Base-by-base conservation (phyloP, 257 asterid species). In the Striga asiatica region DNA sequence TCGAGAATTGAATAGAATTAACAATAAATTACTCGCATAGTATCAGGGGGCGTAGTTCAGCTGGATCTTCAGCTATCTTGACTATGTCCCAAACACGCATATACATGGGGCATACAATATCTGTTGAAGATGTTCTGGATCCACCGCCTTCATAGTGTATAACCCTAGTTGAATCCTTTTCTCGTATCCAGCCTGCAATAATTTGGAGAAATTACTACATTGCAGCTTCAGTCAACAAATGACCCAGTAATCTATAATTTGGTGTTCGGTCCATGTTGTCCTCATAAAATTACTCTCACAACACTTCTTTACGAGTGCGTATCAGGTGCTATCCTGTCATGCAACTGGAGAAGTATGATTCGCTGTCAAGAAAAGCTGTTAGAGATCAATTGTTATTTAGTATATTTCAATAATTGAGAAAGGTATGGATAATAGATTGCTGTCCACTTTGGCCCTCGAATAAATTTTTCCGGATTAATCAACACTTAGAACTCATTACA, bases 71-170 rank as follows among this genome's bases (percentile, higher is more conserved):
- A 28, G 98, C 98, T 60, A 87, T 84, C 75, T 78, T 77, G 56
- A 91, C 81, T 54, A 91, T 87, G 67, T 68, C 84, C 89, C 93
- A 82, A 50, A 91, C 94, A 71, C 95, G 97, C 80, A 86, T 84
- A 70, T 87, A 91, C 97, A 87, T 87, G 34, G 98, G 98, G 61
- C 98, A 91, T 23, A 91, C 98, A 21, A 91, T 91, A 74, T 91
- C 98, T 20, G 98, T 91, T 6, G 98, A 87, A 61, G 81, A 60
- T 29, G 98, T 91, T 70, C 88, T 81, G 41, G 89, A 76, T 32
- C 95, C 96, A 58, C 97, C 98, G 54, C 97, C 97, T 82, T 87
- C 98, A 68, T 91, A 91, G 72, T 91, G 98, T 66, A 91, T 53
- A 38, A 80, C 39, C 77, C 98, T 78, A 54, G 98, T 78, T 35